Evolutionary conservation across 345 rosid genomes (phyloP), one percentile per base, ranked within the genome.

Genomic region (Populus euphratica): DNA sequence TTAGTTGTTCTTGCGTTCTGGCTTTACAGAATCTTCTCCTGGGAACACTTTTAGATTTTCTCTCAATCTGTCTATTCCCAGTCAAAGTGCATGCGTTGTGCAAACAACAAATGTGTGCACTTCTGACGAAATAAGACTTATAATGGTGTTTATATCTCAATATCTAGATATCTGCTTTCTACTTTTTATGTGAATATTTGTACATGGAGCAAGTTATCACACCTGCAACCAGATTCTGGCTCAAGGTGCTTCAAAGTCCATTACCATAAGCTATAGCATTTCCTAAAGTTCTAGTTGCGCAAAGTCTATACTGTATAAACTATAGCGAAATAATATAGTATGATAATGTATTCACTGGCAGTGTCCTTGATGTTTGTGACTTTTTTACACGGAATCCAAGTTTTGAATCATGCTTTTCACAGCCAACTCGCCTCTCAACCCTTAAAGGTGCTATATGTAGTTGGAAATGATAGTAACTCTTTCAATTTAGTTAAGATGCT

Each of bases 1-100:
- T 49, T 59, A 82, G 41, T 61, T 27, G 70, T 79, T 68, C 85
- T 7, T 69, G 69, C 68, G 59, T 78, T 79, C 79, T 78, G 0
- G 84, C 85, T 0, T 43, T 92, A 80, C 82, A 79, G 79, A 79
- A 83, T 80, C 84, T 91, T 73, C 35, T 91, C 76, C 52, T 47
- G 7, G 77, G 86, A 80, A 79, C 90, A 43, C 87, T 43, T 61
- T 27, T 78, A 87, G 90, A 83, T 82, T 92, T 59, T 83, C 90
- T 31, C 73, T 83, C 50, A 77, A 66, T 76, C 86, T 83, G 78
- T 83, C 92, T 61, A 52, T 86, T 47, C 80, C 88, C 73, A 76
- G 86, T 75, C 91, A 84, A 82, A 85, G 88, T 83, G 82, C 91
- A 52, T 77, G 88, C 78, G 85, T 90, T 68, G 41, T 71, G 70